These are phyloP conservation scores for Platanthera zijinensis DNA, from an alignment of 106 monocot genomes.

Conservation along the genomic window DNA sequence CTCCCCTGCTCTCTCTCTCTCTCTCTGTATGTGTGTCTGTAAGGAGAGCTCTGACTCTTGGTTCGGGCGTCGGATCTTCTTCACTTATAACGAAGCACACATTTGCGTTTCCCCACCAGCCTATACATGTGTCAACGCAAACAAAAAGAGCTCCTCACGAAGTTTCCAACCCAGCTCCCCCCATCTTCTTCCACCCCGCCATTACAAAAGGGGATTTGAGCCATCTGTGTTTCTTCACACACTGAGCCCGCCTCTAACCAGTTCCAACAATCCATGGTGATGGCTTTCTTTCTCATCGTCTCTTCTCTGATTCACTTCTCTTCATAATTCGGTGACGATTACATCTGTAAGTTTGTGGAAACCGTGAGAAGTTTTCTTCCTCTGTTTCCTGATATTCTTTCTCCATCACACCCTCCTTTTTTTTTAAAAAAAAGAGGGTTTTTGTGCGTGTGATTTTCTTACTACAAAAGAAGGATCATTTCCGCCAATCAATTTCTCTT, in stretches of 20 bases:
- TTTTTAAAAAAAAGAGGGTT: neutral
- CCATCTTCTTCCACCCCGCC: neutral
- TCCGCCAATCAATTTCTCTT: neutral
- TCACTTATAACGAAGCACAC: slow-evolving; percentile 4
- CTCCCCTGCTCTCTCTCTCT: slow-evolving; percentile 4
- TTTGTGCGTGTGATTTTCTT: too few relatives aligned
- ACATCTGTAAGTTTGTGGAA: neutral
- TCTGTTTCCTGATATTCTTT: neutral
- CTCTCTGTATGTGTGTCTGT: too few relatives aligned
- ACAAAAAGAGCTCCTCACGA: slow-evolving; percentile 59
- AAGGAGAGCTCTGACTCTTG: neutral
- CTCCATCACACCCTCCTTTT: neutral
- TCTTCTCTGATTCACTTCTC: neutral
- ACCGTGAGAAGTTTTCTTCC: neutral
- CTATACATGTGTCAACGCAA: slow-evolving; percentile 33
- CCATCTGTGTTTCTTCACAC: slow-evolving; percentile 1
- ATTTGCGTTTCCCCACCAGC: slow-evolving; percentile 1
- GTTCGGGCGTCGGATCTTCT: neutral
- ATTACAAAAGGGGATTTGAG: slow-evolving; percentile 21
- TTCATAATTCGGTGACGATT: too few relatives aligned
- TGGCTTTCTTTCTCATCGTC: too few relatives aligned
- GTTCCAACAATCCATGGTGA: neutral
- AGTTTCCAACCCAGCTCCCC: slow-evolving; percentile 35
- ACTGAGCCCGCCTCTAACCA: neutral
- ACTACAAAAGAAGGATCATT: too few relatives aligned